phyloP scores from a whole-genome alignment of 371 early-diverging fungal species.

The Rhizopus arrhizus region DNA sequence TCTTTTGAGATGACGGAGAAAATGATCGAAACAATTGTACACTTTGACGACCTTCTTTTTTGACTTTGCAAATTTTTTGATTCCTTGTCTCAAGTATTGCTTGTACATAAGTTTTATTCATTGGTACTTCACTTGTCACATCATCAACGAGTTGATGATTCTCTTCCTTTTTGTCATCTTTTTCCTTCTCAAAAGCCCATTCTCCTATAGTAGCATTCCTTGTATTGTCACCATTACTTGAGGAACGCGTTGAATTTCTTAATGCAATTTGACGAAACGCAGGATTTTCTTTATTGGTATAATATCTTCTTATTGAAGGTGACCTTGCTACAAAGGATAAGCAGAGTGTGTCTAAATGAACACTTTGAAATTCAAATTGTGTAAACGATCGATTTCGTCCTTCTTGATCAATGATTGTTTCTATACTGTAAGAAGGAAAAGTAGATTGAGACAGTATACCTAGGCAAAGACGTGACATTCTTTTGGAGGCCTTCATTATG shows the following conservation, averaged over 20 bases:
- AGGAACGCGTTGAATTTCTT: not conserved
- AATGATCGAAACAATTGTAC: not conserved
- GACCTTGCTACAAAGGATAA: not conserved
- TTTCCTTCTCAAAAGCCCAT: not conserved
- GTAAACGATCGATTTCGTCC: slow-evolving; percentile 16
- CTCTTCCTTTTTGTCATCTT: not conserved
- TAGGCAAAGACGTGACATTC: slow-evolving; percentile 7
- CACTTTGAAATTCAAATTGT: slow-evolving; percentile 8
- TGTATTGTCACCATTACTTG: not conserved
- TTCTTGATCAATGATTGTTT: slow-evolving; percentile 23
- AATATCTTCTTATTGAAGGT: slow-evolving; percentile 15
- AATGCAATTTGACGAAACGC: slow-evolving; percentile 9
- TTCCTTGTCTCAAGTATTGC: not conserved
- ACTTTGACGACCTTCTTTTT: slow-evolving; percentile 4
- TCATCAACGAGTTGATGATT: not conserved
- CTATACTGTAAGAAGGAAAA: slow-evolving; percentile 9
- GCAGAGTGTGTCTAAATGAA: slow-evolving; percentile 1
- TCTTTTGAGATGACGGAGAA: not conserved
- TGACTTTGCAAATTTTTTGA: not conserved
- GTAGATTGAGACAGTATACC: slow-evolving; percentile 6
- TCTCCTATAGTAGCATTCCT: not conserved
- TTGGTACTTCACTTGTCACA: no score
- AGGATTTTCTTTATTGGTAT: slow-evolving; percentile 17
- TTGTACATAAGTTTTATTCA: not conserved
- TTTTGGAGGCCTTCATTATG: slow-evolving; percentile 6